These are phyloP conservation scores for Hyaloscypha bicolor DNA, from an alignment of 495 filamentous ascomycete species.

Conservation along the genomic window DNA sequence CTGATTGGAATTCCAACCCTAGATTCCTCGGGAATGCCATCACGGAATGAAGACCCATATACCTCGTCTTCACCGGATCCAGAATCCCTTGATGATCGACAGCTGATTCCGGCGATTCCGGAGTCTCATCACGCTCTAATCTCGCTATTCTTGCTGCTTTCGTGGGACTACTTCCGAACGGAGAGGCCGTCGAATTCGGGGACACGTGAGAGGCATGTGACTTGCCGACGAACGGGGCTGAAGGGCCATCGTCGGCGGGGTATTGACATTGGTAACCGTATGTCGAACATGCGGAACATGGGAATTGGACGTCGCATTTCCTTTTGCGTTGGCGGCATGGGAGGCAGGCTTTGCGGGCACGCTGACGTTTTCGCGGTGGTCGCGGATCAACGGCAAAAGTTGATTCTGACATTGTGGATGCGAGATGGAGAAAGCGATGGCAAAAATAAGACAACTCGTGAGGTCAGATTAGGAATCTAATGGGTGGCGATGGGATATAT, in stretches of 20 bases:
- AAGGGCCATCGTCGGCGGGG: conserved; percentile 20
- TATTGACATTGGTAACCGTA: conserved; percentile 53
- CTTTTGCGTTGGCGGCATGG: conserved; percentile 53
- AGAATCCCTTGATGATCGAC: conserved; percentile 35
- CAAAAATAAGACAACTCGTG: not conserved
- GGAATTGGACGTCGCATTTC: conserved; percentile 48
- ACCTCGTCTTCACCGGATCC: conserved; percentile 33
- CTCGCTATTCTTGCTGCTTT: not conserved
- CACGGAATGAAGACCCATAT: conserved; percentile 51
- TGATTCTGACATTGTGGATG: conserved; percentile 1
- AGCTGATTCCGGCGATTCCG: not conserved
- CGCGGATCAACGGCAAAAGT: not conserved
- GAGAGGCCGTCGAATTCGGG: not conserved
- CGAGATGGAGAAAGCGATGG: not conserved
- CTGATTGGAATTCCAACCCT: conserved; percentile 50
- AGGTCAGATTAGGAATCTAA: not conserved
- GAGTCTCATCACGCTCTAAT: conserved; percentile 14
- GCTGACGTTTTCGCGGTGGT: conserved; percentile 28
- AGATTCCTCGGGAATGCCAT: conserved; percentile 54
- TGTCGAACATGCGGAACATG: conserved; percentile 48
- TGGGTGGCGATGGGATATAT: not conserved
- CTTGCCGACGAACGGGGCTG: conserved; percentile 10
- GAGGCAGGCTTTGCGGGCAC: conserved; percentile 44
- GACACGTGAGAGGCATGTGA: conserved; percentile 4
- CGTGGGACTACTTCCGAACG: not conserved